phyloP scores from a whole-genome alignment of 140 eudicot genomes.

The Ambrosia hybrid region DNA sequence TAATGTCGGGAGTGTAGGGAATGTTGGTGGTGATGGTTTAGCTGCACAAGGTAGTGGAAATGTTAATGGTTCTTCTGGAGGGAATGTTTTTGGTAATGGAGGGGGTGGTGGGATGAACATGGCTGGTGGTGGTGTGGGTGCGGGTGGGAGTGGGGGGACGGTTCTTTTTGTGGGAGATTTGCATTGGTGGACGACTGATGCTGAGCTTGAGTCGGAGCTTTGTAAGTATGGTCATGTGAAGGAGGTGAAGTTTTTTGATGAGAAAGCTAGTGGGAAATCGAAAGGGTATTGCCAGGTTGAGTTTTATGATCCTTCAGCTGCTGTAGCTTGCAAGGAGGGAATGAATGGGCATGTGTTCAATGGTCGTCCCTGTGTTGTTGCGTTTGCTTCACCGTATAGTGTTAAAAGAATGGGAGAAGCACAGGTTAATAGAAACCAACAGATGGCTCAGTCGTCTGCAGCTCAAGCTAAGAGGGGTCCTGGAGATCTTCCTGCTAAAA shows the following conservation, averaged over 20 bases:
- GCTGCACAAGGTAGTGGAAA: constrained; percentile 41
- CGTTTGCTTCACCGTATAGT: constrained; percentile 64
- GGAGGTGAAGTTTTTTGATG: constrained; percentile 80
- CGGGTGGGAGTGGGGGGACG: constrained; percentile 47
- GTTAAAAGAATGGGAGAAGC: constrained; percentile 84
- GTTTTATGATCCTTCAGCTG: constrained; percentile 64
- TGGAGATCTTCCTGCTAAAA: constrained; percentile 42
- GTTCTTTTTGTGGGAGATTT: constrained; percentile 83
- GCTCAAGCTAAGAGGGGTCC: constrained; percentile 52
- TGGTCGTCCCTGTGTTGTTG: constrained; percentile 90
- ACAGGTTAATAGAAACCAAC: constrained; percentile 66
- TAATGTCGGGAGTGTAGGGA: constrained; percentile 33
- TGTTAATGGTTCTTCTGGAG: constrained; percentile 29
- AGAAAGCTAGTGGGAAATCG: constrained; percentile 82
- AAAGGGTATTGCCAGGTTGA: constrained; percentile 89
- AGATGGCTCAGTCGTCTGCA: constrained; percentile 41
- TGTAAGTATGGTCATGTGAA: constrained; percentile 75
- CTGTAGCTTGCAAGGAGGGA: constrained; percentile 79
- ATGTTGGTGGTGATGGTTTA: constrained; percentile 43
- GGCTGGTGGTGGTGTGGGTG: constrained; percentile 17
- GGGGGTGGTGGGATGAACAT: constrained; percentile 24
- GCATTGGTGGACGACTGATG: constrained; percentile 97
- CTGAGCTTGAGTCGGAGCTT: constrained; percentile 70
- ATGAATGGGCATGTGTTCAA: constrained; percentile 86
- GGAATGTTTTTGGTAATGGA: constrained; percentile 32